Evolutionary conservation across 352 stramenopile genomes (phyloP).

Genomic region (Phytophthora pinifolia): DNA sequence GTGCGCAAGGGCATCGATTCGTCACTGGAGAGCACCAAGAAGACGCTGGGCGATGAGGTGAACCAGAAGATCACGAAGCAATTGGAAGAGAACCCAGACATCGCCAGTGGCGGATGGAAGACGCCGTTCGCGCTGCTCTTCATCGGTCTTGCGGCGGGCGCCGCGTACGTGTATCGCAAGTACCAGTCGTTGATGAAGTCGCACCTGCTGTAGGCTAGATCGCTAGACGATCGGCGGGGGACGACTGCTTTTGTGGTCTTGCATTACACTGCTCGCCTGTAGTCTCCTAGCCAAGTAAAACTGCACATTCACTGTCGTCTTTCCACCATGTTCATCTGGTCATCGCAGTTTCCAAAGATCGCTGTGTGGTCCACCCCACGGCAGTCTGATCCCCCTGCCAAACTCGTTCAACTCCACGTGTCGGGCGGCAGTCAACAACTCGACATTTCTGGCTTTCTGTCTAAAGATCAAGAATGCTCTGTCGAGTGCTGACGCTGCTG

Average conservation of each 20-base stretch:
- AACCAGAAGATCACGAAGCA: slow-evolving; percentile 81
- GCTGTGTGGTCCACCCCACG: slow-evolving; percentile 20
- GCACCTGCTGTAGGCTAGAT: slow-evolving; percentile 67
- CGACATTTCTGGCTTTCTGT: slow-evolving; percentile 18
- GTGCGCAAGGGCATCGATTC: slow-evolving; percentile 62
- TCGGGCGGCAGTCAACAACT: slow-evolving; percentile 15
- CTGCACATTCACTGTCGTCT: slow-evolving; percentile 21
- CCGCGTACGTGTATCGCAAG: slow-evolving; percentile 75
- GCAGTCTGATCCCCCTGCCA: slow-evolving; percentile 10
- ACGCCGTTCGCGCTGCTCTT: slow-evolving; percentile 76
- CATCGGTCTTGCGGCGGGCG: slow-evolving; percentile 48
- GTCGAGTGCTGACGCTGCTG: slow-evolving; percentile 28
- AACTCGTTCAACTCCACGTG: slow-evolving; percentile 22
- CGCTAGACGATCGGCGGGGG: not conserved
- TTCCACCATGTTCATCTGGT: not conserved
- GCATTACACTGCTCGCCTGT: slow-evolving; percentile 9
- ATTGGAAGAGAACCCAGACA: slow-evolving; percentile 66
- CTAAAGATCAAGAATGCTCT: slow-evolving; percentile 18
- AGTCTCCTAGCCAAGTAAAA: slow-evolving; percentile 29
- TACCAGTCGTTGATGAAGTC: slow-evolving; percentile 87
- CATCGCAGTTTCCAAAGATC: slow-evolving; percentile 20
- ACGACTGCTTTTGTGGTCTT: too few relatives aligned
- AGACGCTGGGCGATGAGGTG: slow-evolving; percentile 56
- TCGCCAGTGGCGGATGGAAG: slow-evolving; percentile 71
- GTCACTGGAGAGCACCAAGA: slow-evolving; percentile 60